Conservation (phyloP, 2,329 filamentous ascomycete genomes). For the Ceratocystis diversiconidia region DNA sequence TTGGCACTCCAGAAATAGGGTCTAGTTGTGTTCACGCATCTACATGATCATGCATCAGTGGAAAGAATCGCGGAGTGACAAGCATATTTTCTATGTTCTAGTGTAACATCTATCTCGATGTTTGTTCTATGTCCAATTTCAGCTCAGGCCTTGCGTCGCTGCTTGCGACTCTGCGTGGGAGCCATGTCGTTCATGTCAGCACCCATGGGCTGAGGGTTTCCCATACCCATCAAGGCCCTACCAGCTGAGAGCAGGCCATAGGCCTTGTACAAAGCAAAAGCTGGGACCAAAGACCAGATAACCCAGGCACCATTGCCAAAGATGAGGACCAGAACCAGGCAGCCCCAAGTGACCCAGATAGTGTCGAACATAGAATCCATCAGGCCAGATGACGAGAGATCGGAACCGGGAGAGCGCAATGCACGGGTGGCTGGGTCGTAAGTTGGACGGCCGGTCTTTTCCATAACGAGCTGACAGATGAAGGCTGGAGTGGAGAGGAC, state of each 20-base stretch:
- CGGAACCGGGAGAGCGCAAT: constrained; percentile 69
- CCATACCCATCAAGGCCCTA: constrained; percentile 32
- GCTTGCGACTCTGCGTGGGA: constrained; percentile 35
- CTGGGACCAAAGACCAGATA: constrained; percentile 40
- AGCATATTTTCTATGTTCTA: background rate
- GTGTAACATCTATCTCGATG: background rate
- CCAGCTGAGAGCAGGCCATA: constrained; percentile 40
- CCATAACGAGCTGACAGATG: constrained; percentile 71
- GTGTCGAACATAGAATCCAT: constrained; percentile 99
- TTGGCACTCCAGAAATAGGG: background rate
- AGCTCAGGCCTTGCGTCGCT: constrained; percentile 35
- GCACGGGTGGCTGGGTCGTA: constrained; percentile 49
- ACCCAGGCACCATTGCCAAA: constrained; percentile 66
- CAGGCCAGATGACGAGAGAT: constrained; percentile 72
- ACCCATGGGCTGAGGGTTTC: constrained; percentile 22
- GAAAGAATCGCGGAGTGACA: background rate
- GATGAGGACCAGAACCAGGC: constrained; percentile 54
- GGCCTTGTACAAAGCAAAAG: constrained; percentile 41
- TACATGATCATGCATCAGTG: background rate
- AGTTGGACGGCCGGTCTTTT: constrained; percentile 66
- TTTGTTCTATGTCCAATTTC: constrained; percentile 22
- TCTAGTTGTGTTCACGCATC: constrained; percentile 2
- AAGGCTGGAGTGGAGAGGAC: constrained; percentile 61
- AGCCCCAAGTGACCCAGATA: constrained; percentile 84
- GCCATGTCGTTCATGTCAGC: constrained; percentile 23